Evolutionary conservation across 305 asterid species (phyloP), one percentile per base, ranked within the genome.

Genomic region (Coffea humblotiana): DNA sequence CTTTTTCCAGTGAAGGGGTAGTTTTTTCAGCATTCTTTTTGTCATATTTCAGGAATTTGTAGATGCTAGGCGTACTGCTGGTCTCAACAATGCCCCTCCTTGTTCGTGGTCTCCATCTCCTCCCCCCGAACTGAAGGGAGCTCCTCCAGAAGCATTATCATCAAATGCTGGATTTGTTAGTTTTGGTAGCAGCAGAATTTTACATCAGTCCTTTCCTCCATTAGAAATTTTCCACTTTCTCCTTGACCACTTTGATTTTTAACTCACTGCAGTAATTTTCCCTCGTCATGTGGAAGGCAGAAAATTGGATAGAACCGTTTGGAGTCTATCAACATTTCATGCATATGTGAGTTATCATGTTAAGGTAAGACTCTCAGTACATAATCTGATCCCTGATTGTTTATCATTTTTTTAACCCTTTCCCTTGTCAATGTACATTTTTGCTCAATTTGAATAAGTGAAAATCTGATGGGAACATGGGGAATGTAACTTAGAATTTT

Each of bases 331-430:
- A 66, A 95, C 97, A 77, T 95, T 95, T 88, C 98, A 90, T 89
- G 98, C 99, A 63, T 95, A 89, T 82, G 99, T 95, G 81, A 95
- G 96, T 82, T 95, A 95, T 88, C 98, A 95, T 83, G 98, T 95
- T 71, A 93, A 95, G 98, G 99, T 95, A 85, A 85, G 87, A 82
- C 76, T 69, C 82, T 81, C 63, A 35, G 71, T 86, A 29, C 45
- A 43, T 32, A 29, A 10, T 21, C 11, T 25, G 79, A 65, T 65
- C 7, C 58, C 73, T 82, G n/a, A 54, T 54, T 4, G 61, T 74
- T 29, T 37, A 10, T 72, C 45, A 35, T 27, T 32, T 0, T 12
- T 79, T 29, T 65, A 51, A 11, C 35, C 21, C 23, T 43, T 81
- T 75, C 77, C 54, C 32, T 3, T 68, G 29, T 72, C 23, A 4